phyloP scores from a whole-genome alignment of 1,284 basidiomycete species.

The Kalmanozyma brasiliensis region DNA sequence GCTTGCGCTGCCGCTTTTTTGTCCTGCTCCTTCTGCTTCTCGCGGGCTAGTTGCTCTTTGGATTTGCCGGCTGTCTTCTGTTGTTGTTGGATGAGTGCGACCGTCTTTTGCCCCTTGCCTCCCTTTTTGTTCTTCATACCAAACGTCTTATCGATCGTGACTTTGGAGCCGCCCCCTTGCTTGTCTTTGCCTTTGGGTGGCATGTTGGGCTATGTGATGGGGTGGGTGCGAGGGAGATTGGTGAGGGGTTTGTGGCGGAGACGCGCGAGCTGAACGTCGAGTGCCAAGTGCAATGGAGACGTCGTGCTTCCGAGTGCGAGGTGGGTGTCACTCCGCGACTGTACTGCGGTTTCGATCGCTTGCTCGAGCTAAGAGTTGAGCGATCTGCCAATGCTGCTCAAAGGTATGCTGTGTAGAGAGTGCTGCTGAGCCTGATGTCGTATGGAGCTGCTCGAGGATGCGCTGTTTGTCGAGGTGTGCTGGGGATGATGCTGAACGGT shows the following conservation, averaged over 20 bases:
- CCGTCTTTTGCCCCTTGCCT: slow-evolving; percentile 86
- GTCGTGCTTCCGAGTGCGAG: too few relatives aligned
- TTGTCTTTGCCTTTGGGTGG: slow-evolving; percentile 62
- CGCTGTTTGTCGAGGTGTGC: too few relatives aligned
- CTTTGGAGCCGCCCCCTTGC: slow-evolving; percentile 71
- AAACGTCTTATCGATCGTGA: slow-evolving; percentile 71
- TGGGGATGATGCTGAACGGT: too few relatives aligned
- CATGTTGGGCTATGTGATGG: slow-evolving; percentile 38
- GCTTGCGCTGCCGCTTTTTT: slow-evolving; percentile 87
- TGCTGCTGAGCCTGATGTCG: too few relatives aligned
- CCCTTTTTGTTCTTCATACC: slow-evolving; percentile 93
- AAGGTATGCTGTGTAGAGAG: too few relatives aligned
- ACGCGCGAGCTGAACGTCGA: slow-evolving; percentile 3
- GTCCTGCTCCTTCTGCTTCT: slow-evolving; percentile 81
- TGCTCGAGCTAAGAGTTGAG: too few relatives aligned
- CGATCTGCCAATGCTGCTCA: too few relatives aligned
- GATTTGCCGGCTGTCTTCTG: slow-evolving; percentile 74
- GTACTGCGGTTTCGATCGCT: too few relatives aligned
- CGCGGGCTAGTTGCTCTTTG: slow-evolving; percentile 80
- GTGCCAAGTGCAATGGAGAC: too few relatives aligned
- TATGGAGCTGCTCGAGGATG: too few relatives aligned
- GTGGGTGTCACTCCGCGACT: too few relatives aligned
- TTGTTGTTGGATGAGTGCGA: slow-evolving; percentile 82
- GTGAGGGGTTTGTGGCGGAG: not conserved
- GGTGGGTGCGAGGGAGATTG: not conserved